Base-by-base conservation (phyloP, 106 monocot genomes). In the Agapanthus africanus region DNA sequence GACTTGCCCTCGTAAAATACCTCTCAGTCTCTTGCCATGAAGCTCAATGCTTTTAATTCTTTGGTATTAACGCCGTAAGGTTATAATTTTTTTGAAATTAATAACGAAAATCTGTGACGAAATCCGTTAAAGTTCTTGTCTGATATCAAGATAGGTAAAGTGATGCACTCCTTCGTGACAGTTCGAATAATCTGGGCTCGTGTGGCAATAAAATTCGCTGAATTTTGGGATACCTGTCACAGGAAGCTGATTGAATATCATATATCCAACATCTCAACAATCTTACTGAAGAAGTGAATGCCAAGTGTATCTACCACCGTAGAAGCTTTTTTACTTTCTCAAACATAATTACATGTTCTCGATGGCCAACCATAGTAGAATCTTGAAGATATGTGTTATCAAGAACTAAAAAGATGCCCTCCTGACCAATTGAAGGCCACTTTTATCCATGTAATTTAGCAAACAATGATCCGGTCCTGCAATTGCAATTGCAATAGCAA, bases 401-500 rank as follows among this genome's bases (percentile, higher is more conserved):
- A 65, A 81, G 54, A 30, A 76, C 50, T 59, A 85, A 61, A 65
- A 71, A 72, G n/a, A 66, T 44, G 51, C 64, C 72, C 57, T 76
- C 73, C 51, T 61, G 36, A 11, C 66, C 47, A 27, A 84, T 59
- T 10, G 40, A 25, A 19, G 31, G 40, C 37, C 47, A 3, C 18
- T 36, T 21, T 51, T 39, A 44, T 41, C 37, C 15, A 66, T 30
- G n/a, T 40, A 68, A 63, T 85, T 85, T 77, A 85, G 36, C 85
- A 81, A 85, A 68, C 31, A 32, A 81, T 85, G 78, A 70, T 59
- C 69, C 39, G 47, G 70, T 15, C 85, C 85, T 85, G 75, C 40
- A 84, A 56, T n/a, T n/a, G n/a, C n/a, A n/a, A n/a, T 32, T 8
- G 34, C 7, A n/a, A n/a, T 32, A 8, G 34, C 7, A 22, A 39